These are phyloP conservation scores for Lachancea waltii DNA, from an alignment of 805 yeast species.

Conservation along the genomic window DNA sequence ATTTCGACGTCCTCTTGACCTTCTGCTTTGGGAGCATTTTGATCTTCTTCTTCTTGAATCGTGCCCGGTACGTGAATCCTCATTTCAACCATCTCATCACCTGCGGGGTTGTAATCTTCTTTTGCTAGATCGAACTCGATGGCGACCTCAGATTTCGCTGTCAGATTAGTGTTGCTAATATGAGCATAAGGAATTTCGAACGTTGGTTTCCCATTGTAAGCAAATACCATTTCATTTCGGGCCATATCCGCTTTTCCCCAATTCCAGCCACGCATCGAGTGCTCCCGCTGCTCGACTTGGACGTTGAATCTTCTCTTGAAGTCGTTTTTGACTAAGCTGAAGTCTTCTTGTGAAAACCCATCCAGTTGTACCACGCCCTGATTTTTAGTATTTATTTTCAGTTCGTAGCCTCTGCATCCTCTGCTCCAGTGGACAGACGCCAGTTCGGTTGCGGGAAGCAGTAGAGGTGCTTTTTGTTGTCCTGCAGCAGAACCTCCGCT, in stretches of 20 bases:
- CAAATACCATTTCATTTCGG: constrained; percentile 81
- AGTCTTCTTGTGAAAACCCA: constrained; percentile 85
- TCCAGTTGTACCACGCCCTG: constrained; percentile 82
- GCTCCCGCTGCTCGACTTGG: constrained; percentile 77
- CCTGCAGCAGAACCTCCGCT: constrained; percentile 40
- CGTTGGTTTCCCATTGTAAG: constrained; percentile 78
- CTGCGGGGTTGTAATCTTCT: constrained; percentile 56
- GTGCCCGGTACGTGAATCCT: constrained; percentile 87
- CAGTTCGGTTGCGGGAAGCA: constrained; percentile 82
- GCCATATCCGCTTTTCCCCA: constrained; percentile 96
- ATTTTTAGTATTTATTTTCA: constrained; percentile 82
- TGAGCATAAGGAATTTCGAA: constrained; percentile 84
- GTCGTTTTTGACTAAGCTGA: constrained; percentile 73
- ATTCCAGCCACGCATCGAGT: constrained; percentile 96
- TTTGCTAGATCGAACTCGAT: constrained; percentile 68
- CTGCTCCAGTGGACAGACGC: constrained; percentile 83
- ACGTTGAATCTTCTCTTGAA: constrained; percentile 69
- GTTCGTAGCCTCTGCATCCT: constrained; percentile 86
- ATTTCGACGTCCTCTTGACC: constrained; percentile 29
- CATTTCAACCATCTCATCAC: constrained; percentile 94
- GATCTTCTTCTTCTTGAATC: constrained; percentile 26
- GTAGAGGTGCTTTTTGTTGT: constrained; percentile 61
- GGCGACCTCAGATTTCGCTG: constrained; percentile 91
- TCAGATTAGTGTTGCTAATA: constrained; percentile 78
- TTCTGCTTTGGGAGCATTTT: constrained; percentile 29